A percentile compares a stretch with the other conserved stretches of the same genome.
These are phyloP conservation scores for Hypoxylon perforatum DNA, from an alignment of 495 filamentous ascomycete genomes.

Conservation along the genomic window DNA sequence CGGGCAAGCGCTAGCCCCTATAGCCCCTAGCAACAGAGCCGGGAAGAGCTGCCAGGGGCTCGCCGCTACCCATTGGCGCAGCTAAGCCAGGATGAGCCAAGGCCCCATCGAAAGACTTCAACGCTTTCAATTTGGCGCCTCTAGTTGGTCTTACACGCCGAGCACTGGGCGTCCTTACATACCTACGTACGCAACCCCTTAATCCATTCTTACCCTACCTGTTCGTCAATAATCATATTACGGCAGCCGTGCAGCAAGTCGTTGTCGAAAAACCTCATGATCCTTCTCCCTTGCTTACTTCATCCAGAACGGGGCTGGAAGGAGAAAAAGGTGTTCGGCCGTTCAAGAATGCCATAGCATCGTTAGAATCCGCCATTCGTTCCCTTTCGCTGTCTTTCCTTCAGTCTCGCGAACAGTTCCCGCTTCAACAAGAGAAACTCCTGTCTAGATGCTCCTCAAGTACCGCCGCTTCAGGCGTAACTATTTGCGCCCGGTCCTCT, in stretches of 20 bases:
- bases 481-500: constrained; percentile 42
- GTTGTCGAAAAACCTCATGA: constrained; percentile 18
- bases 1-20: neutral
- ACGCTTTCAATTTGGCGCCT: constrained; percentile 21
- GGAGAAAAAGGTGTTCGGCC: constrained; percentile 13
- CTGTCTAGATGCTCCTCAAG: constrained; percentile 46
- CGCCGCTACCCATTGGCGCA: no score
- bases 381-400: constrained; percentile 14
- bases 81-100: constrained; percentile 17
- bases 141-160: constrained; percentile 15
- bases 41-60: neutral
- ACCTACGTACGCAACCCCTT: constrained; percentile 10
- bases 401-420: constrained; percentile 5
- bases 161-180: constrained; percentile 13
- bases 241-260: constrained; percentile 4
- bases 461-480: constrained; percentile 48
- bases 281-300: constrained; percentile 19
- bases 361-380: constrained; percentile 4
- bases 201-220: constrained; percentile 5
- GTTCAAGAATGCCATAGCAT: constrained; percentile 32
- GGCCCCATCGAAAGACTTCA: constrained; percentile 7
- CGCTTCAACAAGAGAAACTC: neutral
- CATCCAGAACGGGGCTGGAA: constrained; percentile 25
- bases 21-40: neutral
- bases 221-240: constrained; percentile 5